Base-by-base conservation (phyloP, 1,139 yeast genomes). In the Suhomyces maxii region DNA sequence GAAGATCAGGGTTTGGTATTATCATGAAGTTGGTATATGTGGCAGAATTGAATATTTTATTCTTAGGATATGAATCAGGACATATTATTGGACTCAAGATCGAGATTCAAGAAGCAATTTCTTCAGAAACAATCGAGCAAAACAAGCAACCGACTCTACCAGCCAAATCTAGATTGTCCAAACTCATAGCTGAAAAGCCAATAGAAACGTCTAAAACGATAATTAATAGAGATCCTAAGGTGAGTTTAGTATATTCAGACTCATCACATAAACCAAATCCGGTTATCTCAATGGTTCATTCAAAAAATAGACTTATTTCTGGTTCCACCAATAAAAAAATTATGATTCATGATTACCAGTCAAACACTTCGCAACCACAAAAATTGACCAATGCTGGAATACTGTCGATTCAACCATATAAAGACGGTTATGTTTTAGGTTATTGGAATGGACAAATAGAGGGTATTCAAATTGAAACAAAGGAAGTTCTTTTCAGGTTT, bases 61-160 rank as follows among this genome's bases (percentile, higher is more conserved):
- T 64, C 36, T 59, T 80, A 10, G 88, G 86, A 0, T 82, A 69
- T 58, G 88, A 83, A 57, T 80, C 83, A 8, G 87, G 88, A 0
- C 77, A 75, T 51, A 61, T 82, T 8, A 52, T 71, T 2, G 72
- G 73, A 0, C 62, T 69, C 13, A 36, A 52, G 9, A 41, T 73
- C 7, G 58, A 54, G 10, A 42, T 45, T 30, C 46, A 31, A 39
- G 23, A 23, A 14, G 36, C 26, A 18, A 13, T 6, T 26, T 13
- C 13, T 7, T 2, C 9, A 10, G 34, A 31, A 12, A 26, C 25
- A 4, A 8, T 26, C 32, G 13, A 26, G 23, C 23, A 18, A 18
- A 18, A 18, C 23, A 18, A 18, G 23, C 23, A 18, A 6, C 18
- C 36, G 31, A 31, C 26, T 8, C 13, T 37, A n/a, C 8, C 36